A percentile compares a stretch with the other conserved stretches of the same genome.
Conservation (phyloP, 148 eudicot species). For the Oxyria digyna region DNA sequence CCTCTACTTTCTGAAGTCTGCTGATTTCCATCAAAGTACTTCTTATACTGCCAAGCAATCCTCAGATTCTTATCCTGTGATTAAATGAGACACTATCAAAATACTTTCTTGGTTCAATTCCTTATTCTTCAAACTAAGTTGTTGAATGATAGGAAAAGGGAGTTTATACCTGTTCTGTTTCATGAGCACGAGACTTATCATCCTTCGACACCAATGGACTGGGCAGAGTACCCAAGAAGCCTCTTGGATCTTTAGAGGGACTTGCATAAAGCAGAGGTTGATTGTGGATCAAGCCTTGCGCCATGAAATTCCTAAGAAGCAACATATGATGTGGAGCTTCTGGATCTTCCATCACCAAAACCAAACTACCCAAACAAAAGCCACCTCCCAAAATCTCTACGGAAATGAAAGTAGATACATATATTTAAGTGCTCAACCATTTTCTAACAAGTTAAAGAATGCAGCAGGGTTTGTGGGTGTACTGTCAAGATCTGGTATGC, state of each 20-base stretch:
- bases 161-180: conserved; percentile 42
- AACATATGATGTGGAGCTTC: conserved; percentile 99
- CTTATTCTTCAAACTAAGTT: background rate
- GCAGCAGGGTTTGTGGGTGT: conserved; percentile 7
- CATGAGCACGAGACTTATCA: conserved; percentile 51
- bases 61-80: conserved; percentile 68
- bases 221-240: conserved; percentile 94
- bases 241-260: conserved; percentile 71
- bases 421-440: background rate
- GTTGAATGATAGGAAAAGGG: background rate
- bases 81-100: background rate
- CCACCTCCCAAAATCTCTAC: conserved; percentile 93
- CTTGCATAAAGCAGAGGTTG: conserved; percentile 89
- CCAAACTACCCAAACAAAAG: conserved; percentile 68
- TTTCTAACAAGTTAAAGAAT: background rate
- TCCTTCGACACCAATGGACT: conserved; percentile 53
- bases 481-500: conserved; percentile 96
- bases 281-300: conserved; percentile 82
- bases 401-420: background rate
- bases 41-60: conserved; percentile 96
- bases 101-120: background rate
- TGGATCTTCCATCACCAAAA: conserved; percentile 91
- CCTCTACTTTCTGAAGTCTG: conserved; percentile 40
- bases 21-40: conserved; percentile 60
- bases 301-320: conserved; percentile 87